Evolutionary conservation across 2,329 filamentous ascomycete genomes (phyloP).

Genomic region (Cercospora sojina): DNA sequence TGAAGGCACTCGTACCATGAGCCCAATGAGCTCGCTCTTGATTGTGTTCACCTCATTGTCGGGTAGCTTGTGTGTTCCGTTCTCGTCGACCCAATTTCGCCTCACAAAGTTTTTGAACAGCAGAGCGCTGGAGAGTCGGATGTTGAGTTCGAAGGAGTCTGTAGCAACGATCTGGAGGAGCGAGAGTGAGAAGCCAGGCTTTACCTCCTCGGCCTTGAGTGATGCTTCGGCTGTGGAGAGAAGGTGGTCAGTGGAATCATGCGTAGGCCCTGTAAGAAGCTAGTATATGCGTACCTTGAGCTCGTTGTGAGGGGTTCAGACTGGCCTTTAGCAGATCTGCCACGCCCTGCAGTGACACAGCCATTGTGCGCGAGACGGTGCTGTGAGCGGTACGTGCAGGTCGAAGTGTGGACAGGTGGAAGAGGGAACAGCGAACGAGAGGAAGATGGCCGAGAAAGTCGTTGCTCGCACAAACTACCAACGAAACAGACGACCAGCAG

Average conservation of each 20-base stretch:
- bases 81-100: constrained; percentile 91
- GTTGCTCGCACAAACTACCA: not conserved
- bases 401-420: not conserved
- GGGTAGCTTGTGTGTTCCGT: constrained; percentile 88
- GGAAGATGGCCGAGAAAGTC: constrained; percentile 1
- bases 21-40: constrained; percentile 89
- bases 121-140: constrained; percentile 80
- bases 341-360: constrained; percentile 61
- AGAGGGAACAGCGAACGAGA: not conserved
- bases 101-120: constrained; percentile 99
- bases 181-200: constrained; percentile 79
- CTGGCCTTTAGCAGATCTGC: constrained; percentile 87
- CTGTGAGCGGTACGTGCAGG: not conserved
- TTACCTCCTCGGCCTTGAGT: constrained; percentile 74
- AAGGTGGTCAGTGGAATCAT: constrained; percentile 3
- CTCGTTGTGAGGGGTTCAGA: constrained; percentile 62
- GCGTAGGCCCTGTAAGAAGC: not conserved
- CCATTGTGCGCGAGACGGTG: constrained; percentile 47
- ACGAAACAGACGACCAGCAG: not conserved
- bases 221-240: constrained; percentile 68
- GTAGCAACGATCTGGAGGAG: constrained; percentile 89
- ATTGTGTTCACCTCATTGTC: constrained; percentile 81
- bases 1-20: constrained; percentile 90
- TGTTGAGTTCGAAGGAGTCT: constrained; percentile 68
- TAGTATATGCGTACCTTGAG: constrained; percentile 7